Evolutionary conservation across 169 alveolate species (phyloP), one percentile per base, ranked within the genome.

Genomic region (Amoebophrya sp.): DNA sequence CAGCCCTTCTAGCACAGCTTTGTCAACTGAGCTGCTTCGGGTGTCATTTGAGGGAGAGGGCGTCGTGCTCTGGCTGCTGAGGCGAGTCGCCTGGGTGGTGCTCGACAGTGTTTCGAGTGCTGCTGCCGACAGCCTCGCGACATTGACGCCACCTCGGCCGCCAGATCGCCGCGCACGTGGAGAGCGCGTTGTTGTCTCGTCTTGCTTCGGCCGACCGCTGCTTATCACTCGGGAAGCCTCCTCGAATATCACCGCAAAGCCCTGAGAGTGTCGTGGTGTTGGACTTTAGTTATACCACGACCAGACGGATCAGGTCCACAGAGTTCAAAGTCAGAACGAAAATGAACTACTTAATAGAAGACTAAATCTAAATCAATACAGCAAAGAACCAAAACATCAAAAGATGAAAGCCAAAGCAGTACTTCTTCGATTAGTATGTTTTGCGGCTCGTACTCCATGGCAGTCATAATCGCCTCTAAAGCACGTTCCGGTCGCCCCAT

Each of bases 131-230:
- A 65, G 33, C 83, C 83, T 29, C 83, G 83, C 38, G 1, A 0
- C n/a, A 53, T 53, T 53, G 23, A 23, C 76, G 10, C 76, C 76
- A 14, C 76, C 76, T 53, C 76, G n/a, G 76, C 76, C 38, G n/a
- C 33, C 36, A 65, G 10, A 0, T 36, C 26, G 12, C 83, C 83
- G 83, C 33, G 33, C 36, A 1, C 83, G 12, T 6, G 12, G 2
- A 36, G 39, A 36, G 83, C 29, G 65, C 65, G 65, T 12, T 18
- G 29, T 47, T 47, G 83, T 65, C n/a, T 65, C 83, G 83, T 65
- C 83, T 26, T 65, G 83, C 83, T 65, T 65, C 26, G 83, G 83
- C 38, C 83, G 83, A 1, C 83, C 83, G 83, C 83, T 65, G 3
- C 38, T 36, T 29, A 65, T 65, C 2, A 65, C 83, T 29, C 26